phyloP scores from a whole-genome alignment of 2,329 filamentous ascomycete species.

The Fusarium buharicum region DNA sequence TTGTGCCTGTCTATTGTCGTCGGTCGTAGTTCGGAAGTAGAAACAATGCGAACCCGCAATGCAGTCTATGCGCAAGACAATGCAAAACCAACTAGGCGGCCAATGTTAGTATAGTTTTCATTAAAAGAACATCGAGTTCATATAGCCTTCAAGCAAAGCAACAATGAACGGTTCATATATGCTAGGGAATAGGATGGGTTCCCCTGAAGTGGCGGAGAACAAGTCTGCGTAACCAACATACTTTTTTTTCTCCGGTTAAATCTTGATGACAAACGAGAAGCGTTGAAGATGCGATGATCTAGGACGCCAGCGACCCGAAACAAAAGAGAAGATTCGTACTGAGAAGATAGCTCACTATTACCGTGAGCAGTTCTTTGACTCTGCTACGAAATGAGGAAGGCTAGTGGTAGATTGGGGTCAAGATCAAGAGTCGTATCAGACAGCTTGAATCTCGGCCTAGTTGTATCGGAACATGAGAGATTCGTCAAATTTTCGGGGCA shows the following conservation, averaged over 20 bases:
- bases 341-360: slow-evolving; percentile 58
- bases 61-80: slow-evolving; percentile 27
- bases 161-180: neutral
- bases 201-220: slow-evolving; percentile 7
- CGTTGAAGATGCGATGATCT: slow-evolving; percentile 51
- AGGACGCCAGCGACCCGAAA: slow-evolving; percentile 68
- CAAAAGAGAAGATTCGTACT: slow-evolving; percentile 55
- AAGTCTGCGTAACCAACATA: slow-evolving; percentile 33
- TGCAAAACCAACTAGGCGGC: slow-evolving; percentile 21
- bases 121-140: neutral
- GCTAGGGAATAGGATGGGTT: neutral
- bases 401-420: slow-evolving; percentile 34
- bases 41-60: slow-evolving; percentile 14
- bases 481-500: slow-evolving; percentile 34
- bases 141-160: neutral
- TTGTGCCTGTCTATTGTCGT: slow-evolving; percentile 31
- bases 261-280: slow-evolving; percentile 45
- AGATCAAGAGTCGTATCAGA: slow-evolving; percentile 48
- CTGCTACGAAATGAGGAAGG: slow-evolving; percentile 38
- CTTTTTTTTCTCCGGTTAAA: slow-evolving; percentile 40
- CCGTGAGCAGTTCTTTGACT: slow-evolving; percentile 53
- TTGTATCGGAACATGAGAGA: slow-evolving; percentile 49
- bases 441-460: slow-evolving; percentile 48
- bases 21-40: slow-evolving; percentile 14
- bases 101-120: slow-evolving; percentile 22